phyloP scores from a whole-genome alignment of 805 yeast species.

The Yarrowia osloensis region DNA sequence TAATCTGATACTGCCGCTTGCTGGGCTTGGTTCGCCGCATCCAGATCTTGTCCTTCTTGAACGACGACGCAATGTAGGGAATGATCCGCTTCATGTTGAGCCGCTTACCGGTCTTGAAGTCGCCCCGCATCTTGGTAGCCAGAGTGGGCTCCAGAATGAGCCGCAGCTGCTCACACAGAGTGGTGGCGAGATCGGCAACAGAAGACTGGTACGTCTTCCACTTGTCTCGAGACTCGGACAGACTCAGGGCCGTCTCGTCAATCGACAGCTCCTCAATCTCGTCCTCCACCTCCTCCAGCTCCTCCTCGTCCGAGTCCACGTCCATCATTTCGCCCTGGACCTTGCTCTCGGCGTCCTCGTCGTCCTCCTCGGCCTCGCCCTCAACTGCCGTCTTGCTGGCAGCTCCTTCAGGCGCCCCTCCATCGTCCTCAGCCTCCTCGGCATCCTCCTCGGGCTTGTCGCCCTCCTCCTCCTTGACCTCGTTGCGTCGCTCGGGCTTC shows the following conservation, averaged over 20 bases:
- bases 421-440: slow-evolving; percentile 41
- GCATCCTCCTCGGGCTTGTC: slow-evolving; percentile 35
- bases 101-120: slow-evolving; percentile 95
- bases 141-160: slow-evolving; percentile 92
- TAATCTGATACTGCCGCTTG: slow-evolving; percentile 93
- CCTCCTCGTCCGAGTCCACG: slow-evolving; percentile 33
- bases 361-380: slow-evolving; percentile 32
- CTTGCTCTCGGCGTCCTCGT: slow-evolving; percentile 38
- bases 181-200: slow-evolving; percentile 85
- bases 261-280: slow-evolving; percentile 32
- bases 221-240: slow-evolving; percentile 69
- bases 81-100: slow-evolving; percentile 96
- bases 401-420: slow-evolving; percentile 31
- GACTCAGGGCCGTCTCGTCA: slow-evolving; percentile 42
- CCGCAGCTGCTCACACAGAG: slow-evolving; percentile 88
- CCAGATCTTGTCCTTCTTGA: slow-evolving; percentile 98
- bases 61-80: slow-evolving; percentile 96
- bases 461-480: slow-evolving; percentile 30
- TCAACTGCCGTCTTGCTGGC: slow-evolving; percentile 33
- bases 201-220: slow-evolving; percentile 84
- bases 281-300: slow-evolving; percentile 39
- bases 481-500: slow-evolving; percentile 35
- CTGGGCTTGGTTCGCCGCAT: slow-evolving; percentile 95
- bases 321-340: slow-evolving; percentile 20
- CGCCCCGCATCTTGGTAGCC: slow-evolving; percentile 94